These are phyloP conservation scores for Spongiforma sp. DNA, from an alignment of 1,284 basidiomycete genomes.

Conservation along the genomic window DNA sequence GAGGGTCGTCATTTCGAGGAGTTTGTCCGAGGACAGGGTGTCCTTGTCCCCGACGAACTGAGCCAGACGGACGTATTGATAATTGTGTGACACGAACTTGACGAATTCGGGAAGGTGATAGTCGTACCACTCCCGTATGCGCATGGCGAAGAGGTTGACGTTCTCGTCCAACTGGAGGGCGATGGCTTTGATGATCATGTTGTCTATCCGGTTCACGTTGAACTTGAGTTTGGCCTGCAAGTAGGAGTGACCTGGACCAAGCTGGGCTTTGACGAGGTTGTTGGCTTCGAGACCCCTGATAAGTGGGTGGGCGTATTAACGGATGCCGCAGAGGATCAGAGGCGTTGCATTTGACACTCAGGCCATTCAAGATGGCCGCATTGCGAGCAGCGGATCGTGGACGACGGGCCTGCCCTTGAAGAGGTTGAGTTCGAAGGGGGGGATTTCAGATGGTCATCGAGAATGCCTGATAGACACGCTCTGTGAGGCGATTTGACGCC, in stretches of 20 bases:
- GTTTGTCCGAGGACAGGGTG: slow-evolving; percentile 66
- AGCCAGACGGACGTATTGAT: slow-evolving; percentile 90
- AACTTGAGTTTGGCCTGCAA: too few species aligned
- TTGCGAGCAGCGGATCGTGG: slow-evolving; percentile 80
- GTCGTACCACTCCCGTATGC: slow-evolving; percentile 98
- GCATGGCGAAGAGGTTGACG: slow-evolving; percentile 99
- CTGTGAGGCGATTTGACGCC: too few species aligned
- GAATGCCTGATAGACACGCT: slow-evolving; percentile 74
- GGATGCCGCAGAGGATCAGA: too few species aligned
- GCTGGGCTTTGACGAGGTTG: too few species aligned
- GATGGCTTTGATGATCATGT: slow-evolving; percentile 99
- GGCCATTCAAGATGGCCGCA: slow-evolving; percentile 86
- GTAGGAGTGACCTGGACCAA: slow-evolving; percentile 98
- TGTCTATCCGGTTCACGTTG: slow-evolving; percentile 99
- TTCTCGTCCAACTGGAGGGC: slow-evolving; percentile 99
- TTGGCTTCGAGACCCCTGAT: slow-evolving; percentile 88
- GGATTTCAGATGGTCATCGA: slow-evolving; percentile 88
- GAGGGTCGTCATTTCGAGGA: too few species aligned
- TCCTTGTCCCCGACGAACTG: slow-evolving; percentile 95
- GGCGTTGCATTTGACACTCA: too few species aligned
- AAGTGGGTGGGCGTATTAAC: slow-evolving; percentile 91
- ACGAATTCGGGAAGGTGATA: slow-evolving; percentile 99
- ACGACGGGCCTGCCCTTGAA: slow-evolving; percentile 84
- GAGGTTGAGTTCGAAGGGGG: slow-evolving; percentile 91
- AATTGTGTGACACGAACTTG: slow-evolving; percentile 93